phyloP scores from a whole-genome alignment of 805 yeast genomes.

The Saturnispora sanitii region DNA sequence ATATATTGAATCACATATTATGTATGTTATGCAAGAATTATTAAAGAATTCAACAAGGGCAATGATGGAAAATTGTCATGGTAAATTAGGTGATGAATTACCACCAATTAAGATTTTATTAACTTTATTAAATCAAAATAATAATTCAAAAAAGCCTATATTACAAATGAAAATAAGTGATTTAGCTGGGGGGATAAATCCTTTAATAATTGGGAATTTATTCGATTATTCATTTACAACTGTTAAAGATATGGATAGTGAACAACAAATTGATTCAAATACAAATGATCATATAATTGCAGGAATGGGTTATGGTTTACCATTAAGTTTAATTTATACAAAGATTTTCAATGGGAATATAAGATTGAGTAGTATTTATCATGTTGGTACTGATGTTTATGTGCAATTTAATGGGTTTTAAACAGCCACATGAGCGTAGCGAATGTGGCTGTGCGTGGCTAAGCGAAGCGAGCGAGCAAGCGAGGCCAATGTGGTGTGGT shows the following conservation, averaged over 20 bases:
- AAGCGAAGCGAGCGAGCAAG: too few species aligned
- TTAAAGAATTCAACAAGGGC: slow-evolving; percentile 85
- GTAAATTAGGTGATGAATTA: slow-evolving; percentile 25
- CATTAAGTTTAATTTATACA: slow-evolving; percentile 67
- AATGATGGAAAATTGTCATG: slow-evolving; percentile 69
- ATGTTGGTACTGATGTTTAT: slow-evolving; percentile 75
- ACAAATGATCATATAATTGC: slow-evolving; percentile 62
- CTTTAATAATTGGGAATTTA: slow-evolving; percentile 52
- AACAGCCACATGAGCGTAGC: background rate
- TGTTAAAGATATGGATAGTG: slow-evolving; percentile 42
- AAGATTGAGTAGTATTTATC: slow-evolving; percentile 59
- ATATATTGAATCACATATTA: slow-evolving; percentile 79
- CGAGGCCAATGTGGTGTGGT: too few species aligned
- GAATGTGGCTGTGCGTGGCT: too few species aligned
- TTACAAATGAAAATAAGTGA: slow-evolving; percentile 74
- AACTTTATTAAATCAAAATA: slow-evolving; percentile 26
- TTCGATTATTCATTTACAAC: slow-evolving; percentile 86
- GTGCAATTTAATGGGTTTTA: slow-evolving; percentile 10
- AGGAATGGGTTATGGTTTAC: slow-evolving; percentile 95
- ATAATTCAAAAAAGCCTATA: slow-evolving; percentile 19
- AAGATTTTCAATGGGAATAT: slow-evolving; percentile 65
- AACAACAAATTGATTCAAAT: slow-evolving; percentile 37
- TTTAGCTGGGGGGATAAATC: slow-evolving; percentile 80
- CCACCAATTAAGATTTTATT: slow-evolving; percentile 43
- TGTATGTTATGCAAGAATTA: slow-evolving; percentile 78